Evolutionary conservation across 1,284 basidiomycete species (phyloP).

Genomic region (Marasmius oreades): DNA sequence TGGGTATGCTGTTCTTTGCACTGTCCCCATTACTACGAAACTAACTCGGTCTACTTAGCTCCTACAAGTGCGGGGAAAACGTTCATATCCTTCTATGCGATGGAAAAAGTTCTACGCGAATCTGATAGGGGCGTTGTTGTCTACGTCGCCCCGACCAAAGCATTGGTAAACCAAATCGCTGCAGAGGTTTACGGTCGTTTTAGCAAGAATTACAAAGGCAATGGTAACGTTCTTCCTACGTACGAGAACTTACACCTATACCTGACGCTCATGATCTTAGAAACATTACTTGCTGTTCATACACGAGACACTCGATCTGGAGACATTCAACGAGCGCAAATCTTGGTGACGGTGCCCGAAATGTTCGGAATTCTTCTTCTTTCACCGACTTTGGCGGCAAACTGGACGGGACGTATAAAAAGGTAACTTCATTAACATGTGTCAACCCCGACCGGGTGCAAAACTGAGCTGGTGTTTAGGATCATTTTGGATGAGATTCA

Average conservation of each 20-base stretch:
- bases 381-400: slow-evolving; percentile 55
- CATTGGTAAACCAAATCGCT: slow-evolving; percentile 63
- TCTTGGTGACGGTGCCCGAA: slow-evolving; percentile 69
- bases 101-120: slow-evolving; percentile 60
- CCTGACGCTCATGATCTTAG: slow-evolving; percentile 37
- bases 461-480: slow-evolving; percentile 27
- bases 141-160: slow-evolving; percentile 75
- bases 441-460: background rate
- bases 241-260: background rate
- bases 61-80: slow-evolving; percentile 73
- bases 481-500: slow-evolving; percentile 75
- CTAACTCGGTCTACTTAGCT: slow-evolving; percentile 30
- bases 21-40: no score
- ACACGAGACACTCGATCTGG: slow-evolving; percentile 65
- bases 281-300: slow-evolving; percentile 63
- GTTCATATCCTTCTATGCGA: slow-evolving; percentile 73
- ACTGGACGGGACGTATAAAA: slow-evolving; percentile 62
- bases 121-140: slow-evolving; percentile 65
- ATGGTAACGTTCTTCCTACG: slow-evolving; percentile 26
- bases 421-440: slow-evolving; percentile 32
- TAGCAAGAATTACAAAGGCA: slow-evolving; percentile 51
- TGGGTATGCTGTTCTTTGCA: slow-evolving; percentile 40
- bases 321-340: slow-evolving; percentile 64
- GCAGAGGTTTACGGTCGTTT: slow-evolving; percentile 71
- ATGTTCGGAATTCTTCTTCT: slow-evolving; percentile 66